phyloP scores from a whole-genome alignment of 768 basidiomycete genomes.

The Amanita muscaria region DNA sequence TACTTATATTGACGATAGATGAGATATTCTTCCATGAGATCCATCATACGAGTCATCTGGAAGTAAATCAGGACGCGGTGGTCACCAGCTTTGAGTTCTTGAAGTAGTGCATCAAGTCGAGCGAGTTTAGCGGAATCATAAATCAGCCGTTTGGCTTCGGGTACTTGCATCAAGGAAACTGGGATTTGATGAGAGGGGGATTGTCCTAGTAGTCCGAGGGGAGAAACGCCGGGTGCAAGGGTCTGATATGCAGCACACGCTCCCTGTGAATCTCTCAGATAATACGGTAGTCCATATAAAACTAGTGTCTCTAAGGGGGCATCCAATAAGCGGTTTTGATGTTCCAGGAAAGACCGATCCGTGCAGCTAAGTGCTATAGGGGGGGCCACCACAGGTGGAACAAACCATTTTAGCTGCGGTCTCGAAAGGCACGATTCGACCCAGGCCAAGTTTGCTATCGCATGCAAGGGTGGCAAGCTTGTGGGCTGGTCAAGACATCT shows the following conservation, averaged over 20 bases:
- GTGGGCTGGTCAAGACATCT: constrained; percentile 25
- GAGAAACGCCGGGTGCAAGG: constrained; percentile 51
- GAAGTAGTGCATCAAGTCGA: constrained; percentile 78
- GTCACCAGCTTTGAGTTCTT: constrained; percentile 86
- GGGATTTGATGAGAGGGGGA: constrained; percentile 74
- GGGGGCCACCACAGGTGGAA: constrained; percentile 81
- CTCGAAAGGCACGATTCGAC: constrained; percentile 74
- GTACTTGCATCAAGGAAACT: constrained; percentile 79
- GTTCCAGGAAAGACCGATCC: constrained; percentile 73
- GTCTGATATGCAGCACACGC: constrained; percentile 39
- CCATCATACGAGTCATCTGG: constrained; percentile 99
- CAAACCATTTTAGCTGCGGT: constrained; percentile 72
- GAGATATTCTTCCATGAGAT: constrained; percentile 96
- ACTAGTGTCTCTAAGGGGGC: constrained; percentile 70
- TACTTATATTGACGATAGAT: constrained; percentile 97
- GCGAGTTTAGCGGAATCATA: constrained; percentile 97
- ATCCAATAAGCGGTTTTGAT: constrained; percentile 48
- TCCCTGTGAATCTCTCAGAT: constrained; percentile 48
- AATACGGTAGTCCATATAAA: constrained; percentile 75
- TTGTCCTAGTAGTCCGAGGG: constrained; percentile 54
- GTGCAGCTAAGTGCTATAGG: constrained; percentile 65
- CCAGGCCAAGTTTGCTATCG: constrained; percentile 60
- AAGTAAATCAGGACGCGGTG: constrained; percentile 96
- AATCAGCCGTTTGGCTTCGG: constrained; percentile 89
- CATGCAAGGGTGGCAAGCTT: constrained; percentile 43